Percentiles rank a stretch among this genome's conserved stretches.
Conservation (phyloP, 2,329 filamentous ascomycete genomes). For the Tolypocladium endophyticum region DNA sequence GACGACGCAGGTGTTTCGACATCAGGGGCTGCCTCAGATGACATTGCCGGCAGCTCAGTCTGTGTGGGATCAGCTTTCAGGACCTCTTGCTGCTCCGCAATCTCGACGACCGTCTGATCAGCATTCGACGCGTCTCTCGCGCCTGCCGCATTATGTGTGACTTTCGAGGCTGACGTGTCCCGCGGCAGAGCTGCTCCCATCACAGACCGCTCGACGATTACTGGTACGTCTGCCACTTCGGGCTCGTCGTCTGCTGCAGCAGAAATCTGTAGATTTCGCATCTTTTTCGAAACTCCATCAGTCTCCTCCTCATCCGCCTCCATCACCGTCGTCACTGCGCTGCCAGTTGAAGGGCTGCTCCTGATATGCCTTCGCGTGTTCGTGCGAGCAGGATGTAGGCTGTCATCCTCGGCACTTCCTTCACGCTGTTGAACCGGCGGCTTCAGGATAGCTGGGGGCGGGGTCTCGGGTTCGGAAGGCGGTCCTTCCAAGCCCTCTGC, state of each 20-base stretch:
- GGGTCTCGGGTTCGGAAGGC: conserved; percentile 29
- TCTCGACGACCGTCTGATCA: conserved; percentile 1
- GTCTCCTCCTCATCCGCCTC: conserved; percentile 71
- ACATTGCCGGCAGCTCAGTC: not conserved
- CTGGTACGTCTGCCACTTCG: conserved; percentile 28
- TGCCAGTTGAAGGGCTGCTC: conserved; percentile 70
- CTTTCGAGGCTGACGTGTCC: conserved; percentile 2
- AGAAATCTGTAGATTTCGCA: conserved; percentile 37
- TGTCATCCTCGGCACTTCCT: conserved; percentile 30
- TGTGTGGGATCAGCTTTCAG: not conserved
- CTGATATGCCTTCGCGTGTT: conserved; percentile 76
- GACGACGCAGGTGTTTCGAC: not conserved
- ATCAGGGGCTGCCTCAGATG: not conserved
- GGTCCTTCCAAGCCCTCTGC: conserved; percentile 69
- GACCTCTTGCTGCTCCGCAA: conserved; percentile 2
- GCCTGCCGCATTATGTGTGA: conserved; percentile 4
- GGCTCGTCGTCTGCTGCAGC: conserved; percentile 44
- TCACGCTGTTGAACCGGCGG: conserved; percentile 18
- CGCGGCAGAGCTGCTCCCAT: conserved; percentile 8
- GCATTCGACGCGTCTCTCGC: not conserved
- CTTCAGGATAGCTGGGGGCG: conserved; percentile 25
- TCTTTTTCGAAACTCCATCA: conserved; percentile 32
- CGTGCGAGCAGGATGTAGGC: conserved; percentile 44
- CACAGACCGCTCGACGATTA: conserved; percentile 28
- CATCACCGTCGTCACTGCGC: conserved; percentile 68